These are phyloP conservation scores for Kuraishia piskuri DNA, from an alignment of 805 yeast species.

Conservation along the genomic window DNA sequence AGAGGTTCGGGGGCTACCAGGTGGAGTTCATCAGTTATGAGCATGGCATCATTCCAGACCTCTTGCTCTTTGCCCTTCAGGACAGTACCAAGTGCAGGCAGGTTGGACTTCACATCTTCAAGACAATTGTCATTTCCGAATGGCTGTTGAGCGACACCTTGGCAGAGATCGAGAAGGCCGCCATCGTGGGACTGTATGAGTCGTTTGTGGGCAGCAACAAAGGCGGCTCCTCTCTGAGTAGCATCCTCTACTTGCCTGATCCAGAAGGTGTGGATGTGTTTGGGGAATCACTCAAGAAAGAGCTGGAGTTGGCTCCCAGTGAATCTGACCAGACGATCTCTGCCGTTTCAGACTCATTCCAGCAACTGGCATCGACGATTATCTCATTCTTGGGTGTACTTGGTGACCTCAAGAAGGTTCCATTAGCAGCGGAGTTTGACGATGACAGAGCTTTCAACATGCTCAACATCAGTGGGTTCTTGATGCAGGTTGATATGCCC, in stretches of 20 bases:
- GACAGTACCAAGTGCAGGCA: conserved; percentile 50
- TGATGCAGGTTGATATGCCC: conserved; percentile 71
- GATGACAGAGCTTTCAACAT: conserved; percentile 80
- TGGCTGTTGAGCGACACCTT: conserved; percentile 48
- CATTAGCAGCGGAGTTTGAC: conserved; percentile 75
- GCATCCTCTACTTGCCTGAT: neutral
- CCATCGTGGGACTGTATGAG: conserved; percentile 55
- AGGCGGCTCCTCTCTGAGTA: neutral
- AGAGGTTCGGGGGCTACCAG: conserved; percentile 63
- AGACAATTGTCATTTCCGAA: conserved; percentile 67
- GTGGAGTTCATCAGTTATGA: conserved; percentile 45
- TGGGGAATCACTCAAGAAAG: neutral
- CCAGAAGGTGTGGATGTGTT: neutral
- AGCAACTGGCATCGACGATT: conserved; percentile 18
- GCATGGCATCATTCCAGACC: conserved; percentile 51
- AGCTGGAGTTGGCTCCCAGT: neutral
- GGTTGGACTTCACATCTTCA: conserved; percentile 57
- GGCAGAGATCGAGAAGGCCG: conserved; percentile 53
- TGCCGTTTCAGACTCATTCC: conserved; percentile 43
- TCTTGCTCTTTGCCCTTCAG: conserved; percentile 64
- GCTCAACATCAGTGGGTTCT: conserved; percentile 65
- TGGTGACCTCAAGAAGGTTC: conserved; percentile 63
- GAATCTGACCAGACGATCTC: conserved; percentile 5
- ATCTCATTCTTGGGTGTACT: conserved; percentile 46
- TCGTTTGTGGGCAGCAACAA: neutral